A percentile compares a stretch with the other conserved stretches of the same genome.
These are phyloP conservation scores for Debaryomycetaceae sp. DNA, from an alignment of 1,139 yeast genomes.

Conservation along the genomic window DNA sequence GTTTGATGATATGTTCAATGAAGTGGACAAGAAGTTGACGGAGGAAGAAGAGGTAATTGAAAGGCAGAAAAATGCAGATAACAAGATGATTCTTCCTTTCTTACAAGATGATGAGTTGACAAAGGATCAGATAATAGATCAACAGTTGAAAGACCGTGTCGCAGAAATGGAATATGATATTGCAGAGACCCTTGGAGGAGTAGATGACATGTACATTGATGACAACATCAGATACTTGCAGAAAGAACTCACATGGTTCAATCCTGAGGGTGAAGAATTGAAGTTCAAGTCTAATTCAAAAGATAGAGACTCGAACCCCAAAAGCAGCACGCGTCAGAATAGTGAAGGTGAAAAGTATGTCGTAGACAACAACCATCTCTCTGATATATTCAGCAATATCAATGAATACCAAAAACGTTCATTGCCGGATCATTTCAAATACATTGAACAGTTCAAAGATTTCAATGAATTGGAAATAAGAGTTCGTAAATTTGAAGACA, in stretches of 20 bases:
- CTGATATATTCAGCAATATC: constrained; percentile 24
- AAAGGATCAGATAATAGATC: constrained; percentile 41
- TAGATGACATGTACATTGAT: constrained; percentile 30
- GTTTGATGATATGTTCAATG: constrained; percentile 33
- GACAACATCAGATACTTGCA: constrained; percentile 33
- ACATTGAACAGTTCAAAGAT: constrained; percentile 39
- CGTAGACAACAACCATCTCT: constrained; percentile 30
- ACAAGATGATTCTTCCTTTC: constrained; percentile 27
- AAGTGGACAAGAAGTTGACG: constrained; percentile 24
- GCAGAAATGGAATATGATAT: constrained; percentile 4
- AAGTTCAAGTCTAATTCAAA: neutral
- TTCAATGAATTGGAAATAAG: constrained; percentile 31
- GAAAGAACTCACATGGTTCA: constrained; percentile 31
- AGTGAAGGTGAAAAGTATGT: constrained; percentile 13
- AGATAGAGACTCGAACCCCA: neutral
- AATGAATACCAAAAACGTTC: constrained; percentile 26
- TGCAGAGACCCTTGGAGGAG: constrained; percentile 5
- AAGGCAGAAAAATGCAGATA: neutral
- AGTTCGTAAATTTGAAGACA: constrained; percentile 30
- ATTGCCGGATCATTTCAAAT: constrained; percentile 38
- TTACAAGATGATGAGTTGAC: constrained; percentile 45
- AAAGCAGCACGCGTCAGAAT: constrained; percentile 3
- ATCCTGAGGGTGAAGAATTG: neutral
- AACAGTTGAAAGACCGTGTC: constrained; percentile 28
- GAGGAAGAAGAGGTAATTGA: constrained; percentile 7